These are phyloP conservation scores for Phytophthora litchii DNA, from an alignment of 352 stramenopile species.

Conservation along the genomic window DNA sequence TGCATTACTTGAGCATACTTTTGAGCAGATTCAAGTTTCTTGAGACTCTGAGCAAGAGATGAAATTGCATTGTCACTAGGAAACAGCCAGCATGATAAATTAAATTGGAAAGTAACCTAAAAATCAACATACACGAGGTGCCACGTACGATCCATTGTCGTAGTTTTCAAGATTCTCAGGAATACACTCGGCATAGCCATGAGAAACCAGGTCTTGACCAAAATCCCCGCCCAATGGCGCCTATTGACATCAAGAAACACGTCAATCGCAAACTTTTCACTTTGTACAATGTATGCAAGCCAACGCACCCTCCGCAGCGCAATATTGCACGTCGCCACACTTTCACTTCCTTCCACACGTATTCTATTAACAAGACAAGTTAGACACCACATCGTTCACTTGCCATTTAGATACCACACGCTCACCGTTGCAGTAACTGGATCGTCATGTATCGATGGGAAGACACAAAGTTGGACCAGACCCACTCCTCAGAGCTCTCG, in stretches of 20 bases:
- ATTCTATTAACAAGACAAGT: no score
- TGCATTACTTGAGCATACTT: slow-evolving; percentile 80
- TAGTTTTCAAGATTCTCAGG: slow-evolving; percentile 67
- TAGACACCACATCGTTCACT: slow-evolving; percentile 1
- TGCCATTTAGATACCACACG: no score
- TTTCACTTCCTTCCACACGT: slow-evolving; percentile 29
- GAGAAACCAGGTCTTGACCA: slow-evolving; percentile 61
- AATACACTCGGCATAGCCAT: slow-evolving; percentile 66
- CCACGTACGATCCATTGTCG: slow-evolving; percentile 61
- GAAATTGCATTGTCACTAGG: slow-evolving; percentile 23
- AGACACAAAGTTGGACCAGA: slow-evolving; percentile 71
- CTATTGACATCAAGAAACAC: slow-evolving; percentile 25
- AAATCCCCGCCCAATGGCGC: slow-evolving; percentile 58
- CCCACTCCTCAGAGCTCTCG: slow-evolving; percentile 67
- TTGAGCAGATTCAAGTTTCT: slow-evolving; percentile 58
- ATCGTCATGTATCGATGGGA: slow-evolving; percentile 69
- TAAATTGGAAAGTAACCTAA: background rate
- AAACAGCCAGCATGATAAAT: background rate
- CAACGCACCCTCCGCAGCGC: slow-evolving; percentile 50
- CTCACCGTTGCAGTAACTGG: slow-evolving; percentile 62
- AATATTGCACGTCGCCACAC: slow-evolving; percentile 62
- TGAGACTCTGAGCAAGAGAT: slow-evolving; percentile 47
- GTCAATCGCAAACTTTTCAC: background rate
- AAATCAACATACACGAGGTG: background rate
- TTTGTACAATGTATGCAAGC: background rate